Percentiles rank a stretch among this genome's conserved stretches.
These are phyloP conservation scores for Choanephora cucurbitarum DNA, from an alignment of 371 early-diverging fungal species.

Conservation along the genomic window DNA sequence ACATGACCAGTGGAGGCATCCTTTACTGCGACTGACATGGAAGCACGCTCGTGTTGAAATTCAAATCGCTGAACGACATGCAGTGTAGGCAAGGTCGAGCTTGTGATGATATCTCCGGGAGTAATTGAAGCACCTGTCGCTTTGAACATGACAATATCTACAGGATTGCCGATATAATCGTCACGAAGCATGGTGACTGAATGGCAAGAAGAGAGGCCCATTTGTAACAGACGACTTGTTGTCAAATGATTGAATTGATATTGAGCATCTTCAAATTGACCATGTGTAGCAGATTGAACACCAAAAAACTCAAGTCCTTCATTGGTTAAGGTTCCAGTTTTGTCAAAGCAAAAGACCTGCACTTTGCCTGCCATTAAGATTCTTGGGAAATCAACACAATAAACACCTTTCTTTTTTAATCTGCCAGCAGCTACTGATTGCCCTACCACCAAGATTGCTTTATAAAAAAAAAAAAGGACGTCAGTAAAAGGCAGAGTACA, in stretches of 20 bases:
- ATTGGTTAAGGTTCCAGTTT: constrained; percentile 63
- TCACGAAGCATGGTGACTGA: constrained; percentile 60
- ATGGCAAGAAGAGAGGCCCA: constrained; percentile 78
- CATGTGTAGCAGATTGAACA: constrained; percentile 18
- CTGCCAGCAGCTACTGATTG: constrained; percentile 76
- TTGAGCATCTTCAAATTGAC: not conserved
- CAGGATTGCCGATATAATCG: constrained; percentile 79
- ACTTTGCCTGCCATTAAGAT: constrained; percentile 88
- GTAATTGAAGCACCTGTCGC: constrained; percentile 42
- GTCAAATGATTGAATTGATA: not conserved
- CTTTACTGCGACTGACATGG: constrained; percentile 76
- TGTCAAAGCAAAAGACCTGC: constrained; percentile 85
- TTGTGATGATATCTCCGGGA: not conserved
- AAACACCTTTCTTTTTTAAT: constrained; percentile 59
- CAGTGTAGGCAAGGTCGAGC: not conserved
- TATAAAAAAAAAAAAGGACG: too few relatives aligned
- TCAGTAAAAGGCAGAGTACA: too few relatives aligned
- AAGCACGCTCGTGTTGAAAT: constrained; percentile 77
- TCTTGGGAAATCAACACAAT: constrained; percentile 75
- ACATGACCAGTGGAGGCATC: constrained; percentile 43
- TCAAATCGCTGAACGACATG: constrained; percentile 72
- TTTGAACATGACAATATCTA: constrained; percentile 86
- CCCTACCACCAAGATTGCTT: constrained; percentile 81
- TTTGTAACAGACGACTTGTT: constrained; percentile 32
- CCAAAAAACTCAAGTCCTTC: constrained; percentile 60